These are phyloP conservation scores for Penicillium odoratum DNA, from an alignment of 495 filamentous ascomycete genomes.

Conservation along the genomic window DNA sequence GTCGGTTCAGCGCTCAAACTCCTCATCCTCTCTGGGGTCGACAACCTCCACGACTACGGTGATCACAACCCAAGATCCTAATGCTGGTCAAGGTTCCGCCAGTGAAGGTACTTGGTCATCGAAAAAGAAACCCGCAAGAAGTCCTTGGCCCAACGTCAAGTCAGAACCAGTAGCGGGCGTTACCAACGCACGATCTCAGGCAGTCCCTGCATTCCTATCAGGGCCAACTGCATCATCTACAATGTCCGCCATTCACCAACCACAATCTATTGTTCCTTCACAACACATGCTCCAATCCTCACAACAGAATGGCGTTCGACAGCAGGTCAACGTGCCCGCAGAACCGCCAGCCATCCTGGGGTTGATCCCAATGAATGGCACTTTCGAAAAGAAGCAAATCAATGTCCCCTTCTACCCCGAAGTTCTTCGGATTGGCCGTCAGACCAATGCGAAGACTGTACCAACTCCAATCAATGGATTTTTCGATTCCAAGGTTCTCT, in stretches of 20 bases:
- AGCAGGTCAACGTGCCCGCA: conserved; percentile 51
- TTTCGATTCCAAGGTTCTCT: conserved; percentile 97
- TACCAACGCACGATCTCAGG: conserved; percentile 60
- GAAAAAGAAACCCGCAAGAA: conserved; percentile 68
- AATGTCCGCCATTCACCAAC: conserved; percentile 74
- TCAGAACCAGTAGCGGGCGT: conserved; percentile 65
- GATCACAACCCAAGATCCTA: conserved; percentile 45
- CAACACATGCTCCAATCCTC: conserved; percentile 62
- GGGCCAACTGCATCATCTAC: conserved; percentile 67
- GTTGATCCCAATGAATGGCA: conserved; percentile 84
- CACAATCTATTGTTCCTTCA: conserved; percentile 69
- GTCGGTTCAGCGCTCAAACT: conserved; percentile 79
- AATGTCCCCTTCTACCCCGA: conserved; percentile 87
- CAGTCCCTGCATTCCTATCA: conserved; percentile 61
- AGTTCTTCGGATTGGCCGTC: conserved; percentile 85
- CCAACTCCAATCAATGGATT: conserved; percentile 88
- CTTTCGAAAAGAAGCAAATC: conserved; percentile 96
- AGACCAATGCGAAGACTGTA: conserved; percentile 94
- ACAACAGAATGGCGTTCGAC: conserved; percentile 64
- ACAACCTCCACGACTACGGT: conserved; percentile 53
- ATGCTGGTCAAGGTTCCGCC: conserved; percentile 46
- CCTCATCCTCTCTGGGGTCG: conserved; percentile 72
- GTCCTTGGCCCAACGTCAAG: conserved; percentile 71
- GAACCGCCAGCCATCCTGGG: conserved; percentile 74
- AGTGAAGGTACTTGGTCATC: conserved; percentile 54